phyloP scores from a whole-genome alignment of 2,329 filamentous ascomycete genomes.

The Myriosclerotinia duriaeana region DNA sequence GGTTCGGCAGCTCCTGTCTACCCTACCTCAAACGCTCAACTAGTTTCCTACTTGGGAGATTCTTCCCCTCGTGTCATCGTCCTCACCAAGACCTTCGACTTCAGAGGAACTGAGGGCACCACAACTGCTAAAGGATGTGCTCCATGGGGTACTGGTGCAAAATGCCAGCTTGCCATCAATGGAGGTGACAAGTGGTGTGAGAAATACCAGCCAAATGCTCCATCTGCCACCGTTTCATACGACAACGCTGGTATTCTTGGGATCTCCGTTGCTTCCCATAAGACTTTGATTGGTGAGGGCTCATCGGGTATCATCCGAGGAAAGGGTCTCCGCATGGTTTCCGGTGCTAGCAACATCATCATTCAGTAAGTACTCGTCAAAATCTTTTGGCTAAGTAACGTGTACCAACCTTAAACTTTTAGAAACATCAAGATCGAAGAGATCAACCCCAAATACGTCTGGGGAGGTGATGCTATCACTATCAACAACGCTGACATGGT shows the following conservation, averaged over 20 bases:
- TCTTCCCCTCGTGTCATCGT: slow-evolving; percentile 49
- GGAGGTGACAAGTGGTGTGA: neutral
- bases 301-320: slow-evolving; percentile 36
- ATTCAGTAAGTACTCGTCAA: slow-evolving; percentile 26
- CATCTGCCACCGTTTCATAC: slow-evolving; percentile 27
- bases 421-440: slow-evolving; percentile 37
- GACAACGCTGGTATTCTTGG: slow-evolving; percentile 34
- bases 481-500: slow-evolving; percentile 41
- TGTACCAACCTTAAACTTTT: neutral
- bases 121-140: slow-evolving; percentile 27
- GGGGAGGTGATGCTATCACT: slow-evolving; percentile 44
- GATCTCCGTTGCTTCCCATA: slow-evolving; percentile 37
- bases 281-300: slow-evolving; percentile 38
- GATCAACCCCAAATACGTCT: slow-evolving; percentile 44
- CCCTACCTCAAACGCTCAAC: slow-evolving; percentile 54
- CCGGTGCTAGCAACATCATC: slow-evolving; percentile 34
- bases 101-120: slow-evolving; percentile 50
- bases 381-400: neutral
- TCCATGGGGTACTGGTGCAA: slow-evolving; percentile 42
- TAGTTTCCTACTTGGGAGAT: slow-evolving; percentile 46
- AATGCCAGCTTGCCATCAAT: slow-evolving; percentile 55
- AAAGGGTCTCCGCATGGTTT: slow-evolving; percentile 37
- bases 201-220: slow-evolving; percentile 9
- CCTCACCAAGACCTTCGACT: slow-evolving; percentile 54
- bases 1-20: slow-evolving; percentile 54